Evolutionary conservation across 2,329 filamentous ascomycete species (phyloP).

Genomic region (Endoconidiophora polonica): DNA sequence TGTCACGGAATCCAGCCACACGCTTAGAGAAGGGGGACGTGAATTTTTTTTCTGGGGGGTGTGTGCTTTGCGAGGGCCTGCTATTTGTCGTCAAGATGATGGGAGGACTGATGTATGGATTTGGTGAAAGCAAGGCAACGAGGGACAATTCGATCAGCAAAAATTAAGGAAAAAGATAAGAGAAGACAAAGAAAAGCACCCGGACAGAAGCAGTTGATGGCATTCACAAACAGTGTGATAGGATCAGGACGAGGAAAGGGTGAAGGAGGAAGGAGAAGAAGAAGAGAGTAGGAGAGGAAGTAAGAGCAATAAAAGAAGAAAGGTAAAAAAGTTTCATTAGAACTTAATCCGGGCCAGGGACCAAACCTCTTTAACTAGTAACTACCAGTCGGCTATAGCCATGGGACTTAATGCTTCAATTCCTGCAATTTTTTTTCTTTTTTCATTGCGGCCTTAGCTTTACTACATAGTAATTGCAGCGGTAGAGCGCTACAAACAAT

Average conservation of each 20-base stretch:
- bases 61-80: neutral
- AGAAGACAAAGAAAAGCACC: slow-evolving; percentile 5
- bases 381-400: no score
- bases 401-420: no score
- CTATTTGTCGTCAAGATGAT: neutral
- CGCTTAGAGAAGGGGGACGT: slow-evolving; percentile 1
- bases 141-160: neutral
- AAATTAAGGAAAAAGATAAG: slow-evolving; percentile 14
- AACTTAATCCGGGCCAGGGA: neutral
- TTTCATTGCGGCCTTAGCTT: no score
- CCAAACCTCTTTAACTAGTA: no score
- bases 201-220: neutral
- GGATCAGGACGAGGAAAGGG: neutral
- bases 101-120: neutral
- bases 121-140: neutral
- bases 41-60: neutral
- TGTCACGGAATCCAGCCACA: slow-evolving; percentile 12
- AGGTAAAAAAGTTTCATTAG: neutral
- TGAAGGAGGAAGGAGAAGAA: slow-evolving; percentile 1
- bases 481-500: no score
- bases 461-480: no score
- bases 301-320: no score
- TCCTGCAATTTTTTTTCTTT: no score
- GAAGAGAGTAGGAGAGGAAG: neutral
- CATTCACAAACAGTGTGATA: neutral